phyloP scores from a whole-genome alignment of 257 asterid species.

The Nicotiana knightiana region DNA sequence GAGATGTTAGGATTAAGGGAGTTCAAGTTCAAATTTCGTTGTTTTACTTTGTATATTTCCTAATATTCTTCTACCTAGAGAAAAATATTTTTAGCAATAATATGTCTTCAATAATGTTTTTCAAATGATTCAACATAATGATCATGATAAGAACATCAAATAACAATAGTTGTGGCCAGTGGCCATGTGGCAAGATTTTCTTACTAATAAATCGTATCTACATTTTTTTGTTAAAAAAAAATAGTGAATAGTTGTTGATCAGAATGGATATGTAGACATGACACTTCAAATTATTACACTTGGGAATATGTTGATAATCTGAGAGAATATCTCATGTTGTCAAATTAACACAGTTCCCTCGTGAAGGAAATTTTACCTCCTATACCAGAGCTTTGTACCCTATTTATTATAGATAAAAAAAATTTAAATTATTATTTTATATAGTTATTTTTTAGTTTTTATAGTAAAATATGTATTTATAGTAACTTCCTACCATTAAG shows the following conservation, averaged over 20 bases:
- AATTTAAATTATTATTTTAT: too few relatives aligned
- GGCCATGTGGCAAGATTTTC: background rate
- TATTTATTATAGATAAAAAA: too few relatives aligned
- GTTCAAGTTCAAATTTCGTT: background rate
- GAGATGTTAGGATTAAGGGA: background rate
- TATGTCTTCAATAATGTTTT: background rate
- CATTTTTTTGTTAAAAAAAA: background rate
- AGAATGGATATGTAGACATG: background rate
- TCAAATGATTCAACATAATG: background rate
- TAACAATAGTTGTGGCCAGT: background rate
- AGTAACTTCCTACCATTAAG: too few relatives aligned
- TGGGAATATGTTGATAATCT: background rate
- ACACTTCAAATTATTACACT: background rate
- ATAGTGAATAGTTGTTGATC: background rate
- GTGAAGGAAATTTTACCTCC: too few relatives aligned
- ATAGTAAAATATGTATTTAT: too few relatives aligned
- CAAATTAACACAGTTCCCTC: background rate
- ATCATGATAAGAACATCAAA: background rate
- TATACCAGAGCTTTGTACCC: too few relatives aligned
- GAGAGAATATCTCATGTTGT: background rate
- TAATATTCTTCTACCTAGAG: background rate
- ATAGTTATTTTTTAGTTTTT: too few relatives aligned
- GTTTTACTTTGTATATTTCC: background rate
- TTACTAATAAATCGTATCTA: background rate
- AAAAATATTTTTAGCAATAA: background rate